Evolutionary conservation across 208 protist species (phyloP), one percentile per base, ranked within the genome.

Genomic region (Leptomonas pyrrhocoris): DNA sequence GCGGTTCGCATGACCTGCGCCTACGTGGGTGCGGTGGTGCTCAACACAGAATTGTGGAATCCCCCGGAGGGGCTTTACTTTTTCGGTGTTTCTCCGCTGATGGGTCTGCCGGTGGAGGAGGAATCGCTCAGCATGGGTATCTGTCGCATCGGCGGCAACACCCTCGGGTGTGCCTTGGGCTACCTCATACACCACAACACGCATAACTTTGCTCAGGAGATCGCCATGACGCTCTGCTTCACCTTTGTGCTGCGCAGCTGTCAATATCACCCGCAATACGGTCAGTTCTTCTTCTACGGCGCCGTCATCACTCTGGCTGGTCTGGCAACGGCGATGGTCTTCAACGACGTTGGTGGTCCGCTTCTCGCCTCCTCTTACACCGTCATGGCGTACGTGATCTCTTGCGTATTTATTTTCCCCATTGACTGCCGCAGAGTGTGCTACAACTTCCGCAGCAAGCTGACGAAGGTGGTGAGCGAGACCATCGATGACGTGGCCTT

Each of bases 61-160:
- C 45, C 73, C 25, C 21, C 25, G 2, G 68, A 66, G 12, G 77
- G 73, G 0, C 34, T 76, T n/a, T 86, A 84, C 67, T 86, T 79
- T 68, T 86, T 86, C 55, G 85, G 85, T 30, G 82, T 77, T 23
- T 74, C 76, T 1, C 84, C 84, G 70, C 81, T 90, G 38, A 64
- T 90, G 21, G 80, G 80, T 51, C 58, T 90, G 43, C 76, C 79
- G 2, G 58, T 85, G 49, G 79, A 83, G 63, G 80, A 83, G 56
- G 81, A 86, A 27, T 79, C 80, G 13, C 46, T 87, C 6, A 38
- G 53, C 18, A 43, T 83, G 9, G 62, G 59, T 36, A 49, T 79
- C 45, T 69, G 66, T 63, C 78, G 72, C 23, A 64, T 79, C 42
- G 60, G 50, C 2, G 78, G 78, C 21, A 83, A 83, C 59, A 71